Evolutionary conservation across 495 filamentous ascomycete species (phyloP).

Genomic region (Parathielavia appendiculata): DNA sequence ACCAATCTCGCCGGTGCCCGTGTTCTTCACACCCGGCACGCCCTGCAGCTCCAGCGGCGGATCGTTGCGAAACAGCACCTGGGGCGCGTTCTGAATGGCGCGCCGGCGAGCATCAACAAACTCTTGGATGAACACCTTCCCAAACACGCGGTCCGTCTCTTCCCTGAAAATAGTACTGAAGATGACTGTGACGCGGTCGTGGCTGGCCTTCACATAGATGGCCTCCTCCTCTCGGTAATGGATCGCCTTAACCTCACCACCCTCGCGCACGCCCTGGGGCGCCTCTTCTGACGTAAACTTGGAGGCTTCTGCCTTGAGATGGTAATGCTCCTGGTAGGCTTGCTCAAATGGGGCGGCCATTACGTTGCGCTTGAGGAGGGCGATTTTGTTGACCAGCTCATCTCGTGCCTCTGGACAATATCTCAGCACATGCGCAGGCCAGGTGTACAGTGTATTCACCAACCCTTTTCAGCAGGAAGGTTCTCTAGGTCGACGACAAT

Average conservation of each 20-base stretch:
- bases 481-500: conserved; percentile 81
- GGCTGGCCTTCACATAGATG: conserved; percentile 97
- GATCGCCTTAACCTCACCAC: conserved; percentile 90
- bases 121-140: conserved; percentile 91
- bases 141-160: conserved; percentile 94
- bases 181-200: conserved; percentile 95
- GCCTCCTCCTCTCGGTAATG: conserved; percentile 98
- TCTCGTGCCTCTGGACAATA: conserved; percentile 61
- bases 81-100: conserved; percentile 94
- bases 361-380: conserved; percentile 89
- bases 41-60: conserved; percentile 86
- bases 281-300: conserved; percentile 86
- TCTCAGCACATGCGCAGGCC: conserved; percentile 14
- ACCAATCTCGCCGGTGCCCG: conserved; percentile 74
- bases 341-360: conserved; percentile 98
- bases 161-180: conserved; percentile 98
- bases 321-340: conserved; percentile 87
- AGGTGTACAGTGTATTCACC: conserved; percentile 8
- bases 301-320: conserved; percentile 79
- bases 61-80: conserved; percentile 95
- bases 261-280: conserved; percentile 79
- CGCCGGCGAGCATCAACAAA: conserved; percentile 93
- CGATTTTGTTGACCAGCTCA: conserved; percentile 76
- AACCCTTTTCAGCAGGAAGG: conserved; percentile 70
- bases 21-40: conserved; percentile 72